Evolutionary conservation across 352 stramenopile genomes (phyloP).

Genomic region (Globisporangium emineosum): DNA sequence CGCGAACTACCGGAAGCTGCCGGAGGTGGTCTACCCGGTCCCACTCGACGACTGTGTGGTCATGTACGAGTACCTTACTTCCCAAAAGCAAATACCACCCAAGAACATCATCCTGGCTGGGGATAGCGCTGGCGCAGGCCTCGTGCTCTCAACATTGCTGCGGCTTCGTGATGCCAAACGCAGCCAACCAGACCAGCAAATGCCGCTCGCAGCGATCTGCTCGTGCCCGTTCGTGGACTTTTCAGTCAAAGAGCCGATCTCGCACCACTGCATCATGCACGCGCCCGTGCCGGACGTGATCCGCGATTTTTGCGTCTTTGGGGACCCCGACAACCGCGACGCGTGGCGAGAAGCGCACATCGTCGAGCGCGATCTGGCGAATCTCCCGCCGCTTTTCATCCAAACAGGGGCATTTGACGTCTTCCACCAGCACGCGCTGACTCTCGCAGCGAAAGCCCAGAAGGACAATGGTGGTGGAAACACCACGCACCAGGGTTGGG

Average conservation of each 20-base stretch:
- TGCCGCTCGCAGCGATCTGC: slow-evolving; percentile 36
- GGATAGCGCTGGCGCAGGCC: slow-evolving; percentile 49
- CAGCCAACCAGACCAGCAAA: neutral
- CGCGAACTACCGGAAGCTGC: slow-evolving; percentile 69
- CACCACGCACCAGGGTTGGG: neutral
- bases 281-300: slow-evolving; percentile 36
- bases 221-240: slow-evolving; percentile 54
- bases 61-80: slow-evolving; percentile 46
- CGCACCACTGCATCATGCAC: slow-evolving; percentile 48
- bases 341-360: slow-evolving; percentile 38
- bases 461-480: slow-evolving; percentile 19
- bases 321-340: neutral
- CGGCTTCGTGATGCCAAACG: slow-evolving; percentile 25
- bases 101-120: slow-evolving; percentile 38
- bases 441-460: slow-evolving; percentile 31
- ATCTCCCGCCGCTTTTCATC: slow-evolving; percentile 42
- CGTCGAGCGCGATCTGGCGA: slow-evolving; percentile 36
- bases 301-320: slow-evolving; percentile 25
- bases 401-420: slow-evolving; percentile 47
- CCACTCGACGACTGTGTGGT: slow-evolving; percentile 45
- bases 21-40: slow-evolving; percentile 34
- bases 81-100: slow-evolving; percentile 23
- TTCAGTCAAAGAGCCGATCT: slow-evolving; percentile 23
- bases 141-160: slow-evolving; percentile 44
- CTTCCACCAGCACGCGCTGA: slow-evolving; percentile 37